Conservation (phyloP, 805 yeast species). For the Saccharomycopsis microspora region DNA sequence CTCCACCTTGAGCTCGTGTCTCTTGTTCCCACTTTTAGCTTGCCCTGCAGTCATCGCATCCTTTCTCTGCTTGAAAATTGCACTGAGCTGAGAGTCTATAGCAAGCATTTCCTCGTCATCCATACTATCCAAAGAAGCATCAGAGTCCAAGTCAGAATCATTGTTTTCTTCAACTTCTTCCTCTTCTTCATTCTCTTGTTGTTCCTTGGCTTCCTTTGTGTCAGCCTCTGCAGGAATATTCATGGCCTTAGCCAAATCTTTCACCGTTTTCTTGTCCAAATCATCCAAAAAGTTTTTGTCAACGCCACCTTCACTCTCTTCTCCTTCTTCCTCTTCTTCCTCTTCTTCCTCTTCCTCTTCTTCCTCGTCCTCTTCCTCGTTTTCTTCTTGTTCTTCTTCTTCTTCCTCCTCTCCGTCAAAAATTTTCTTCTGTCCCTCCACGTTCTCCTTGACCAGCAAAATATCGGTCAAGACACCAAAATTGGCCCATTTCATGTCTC, state of each 20-base stretch:
- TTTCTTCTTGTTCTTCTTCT: conserved; percentile 36
- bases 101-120: conserved; percentile 78
- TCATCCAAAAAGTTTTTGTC: conserved; percentile 16
- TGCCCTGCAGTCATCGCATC: conserved; percentile 38
- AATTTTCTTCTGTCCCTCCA: conserved; percentile 65
- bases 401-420: conserved; percentile 53
- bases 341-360: conserved; percentile 26
- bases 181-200: conserved; percentile 20
- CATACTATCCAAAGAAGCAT: conserved; percentile 27
- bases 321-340: conserved; percentile 19
- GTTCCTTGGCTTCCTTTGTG: conserved; percentile 29
- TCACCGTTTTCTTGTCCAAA: conserved; percentile 14
- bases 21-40: conserved; percentile 48
- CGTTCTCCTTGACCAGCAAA: conserved; percentile 58
- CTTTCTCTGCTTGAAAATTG: conserved; percentile 75
- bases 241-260: conserved; percentile 15
- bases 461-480: conserved; percentile 42
- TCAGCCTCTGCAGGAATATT: conserved; percentile 10
- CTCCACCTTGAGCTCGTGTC: conserved; percentile 61
- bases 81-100: conserved; percentile 72
- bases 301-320: conserved; percentile 4
- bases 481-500: conserved; percentile 32
- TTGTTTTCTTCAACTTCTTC: conserved; percentile 39
- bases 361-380: conserved; percentile 27
- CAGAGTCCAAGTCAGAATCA: conserved; percentile 33